Conservation (phyloP, 2,329 filamentous ascomycete species). For the Penicillium polonicum region DNA sequence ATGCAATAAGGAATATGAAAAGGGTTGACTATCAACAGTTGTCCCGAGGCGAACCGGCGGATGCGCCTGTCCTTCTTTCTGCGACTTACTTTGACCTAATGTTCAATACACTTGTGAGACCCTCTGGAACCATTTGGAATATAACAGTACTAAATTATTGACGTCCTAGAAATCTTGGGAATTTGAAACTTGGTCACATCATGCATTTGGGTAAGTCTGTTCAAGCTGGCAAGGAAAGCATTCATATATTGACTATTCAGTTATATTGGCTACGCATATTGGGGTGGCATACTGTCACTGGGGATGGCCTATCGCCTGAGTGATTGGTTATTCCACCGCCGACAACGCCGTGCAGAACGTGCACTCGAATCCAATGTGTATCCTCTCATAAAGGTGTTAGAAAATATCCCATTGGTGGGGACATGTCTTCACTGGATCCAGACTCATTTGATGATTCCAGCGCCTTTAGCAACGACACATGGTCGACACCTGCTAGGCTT, state of each 20-base stretch:
- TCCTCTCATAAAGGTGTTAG: conserved; percentile 2
- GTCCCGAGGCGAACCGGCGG: conserved; percentile 15
- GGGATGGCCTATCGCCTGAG: conserved; percentile 36
- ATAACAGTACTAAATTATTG: not conserved
- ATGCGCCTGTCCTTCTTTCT: conserved; percentile 35
- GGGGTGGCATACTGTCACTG: conserved; percentile 37
- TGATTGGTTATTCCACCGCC: conserved; percentile 19
- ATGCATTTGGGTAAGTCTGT: conserved; percentile 38
- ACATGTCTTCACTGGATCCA: conserved; percentile 33
- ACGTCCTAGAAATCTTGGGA: conserved; percentile 31
- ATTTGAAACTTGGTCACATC: conserved; percentile 36
- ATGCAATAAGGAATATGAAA: conserved; percentile 35
- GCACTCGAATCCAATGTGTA: not conserved
- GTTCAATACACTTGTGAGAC: conserved; percentile 37
- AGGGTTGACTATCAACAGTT: conserved; percentile 35
- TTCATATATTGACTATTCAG: conserved; percentile 2
- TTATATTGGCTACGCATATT: conserved; percentile 41
- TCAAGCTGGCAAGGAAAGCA: not conserved
- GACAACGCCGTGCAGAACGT: conserved; percentile 4
- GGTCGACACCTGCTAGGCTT: conserved; percentile 45
- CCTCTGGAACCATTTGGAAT: not conserved
- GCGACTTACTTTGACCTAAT: conserved; percentile 28
- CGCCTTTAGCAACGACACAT: conserved; percentile 42
- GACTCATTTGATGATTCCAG: conserved; percentile 45
- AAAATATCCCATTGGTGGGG: not conserved